These are phyloP conservation scores for Lunularia cruciata DNA, from an alignment of 225 moss, liverwort and hornwort genomes.

Conservation along the genomic window DNA sequence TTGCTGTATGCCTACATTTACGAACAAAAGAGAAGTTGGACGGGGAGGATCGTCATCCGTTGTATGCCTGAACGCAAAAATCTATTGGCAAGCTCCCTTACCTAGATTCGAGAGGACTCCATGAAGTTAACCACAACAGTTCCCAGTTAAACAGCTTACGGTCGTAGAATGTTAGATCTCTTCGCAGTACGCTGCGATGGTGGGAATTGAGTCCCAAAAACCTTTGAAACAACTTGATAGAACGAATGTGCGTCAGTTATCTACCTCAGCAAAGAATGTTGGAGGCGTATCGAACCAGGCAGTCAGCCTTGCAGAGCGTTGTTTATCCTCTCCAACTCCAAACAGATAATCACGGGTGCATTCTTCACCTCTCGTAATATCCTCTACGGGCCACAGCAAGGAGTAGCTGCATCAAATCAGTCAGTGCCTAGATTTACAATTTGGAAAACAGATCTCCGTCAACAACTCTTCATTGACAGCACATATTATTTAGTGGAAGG, in stretches of 20 bases:
- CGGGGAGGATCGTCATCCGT: too few species aligned
- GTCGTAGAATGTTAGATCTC: too few species aligned
- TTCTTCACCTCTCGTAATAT: slow-evolving; percentile 72
- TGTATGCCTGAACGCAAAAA: slow-evolving; percentile 9
- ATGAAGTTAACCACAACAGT: too few species aligned
- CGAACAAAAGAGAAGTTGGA: slow-evolving; percentile 2
- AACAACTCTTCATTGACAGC: too few species aligned
- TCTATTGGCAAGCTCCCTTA: too few species aligned
- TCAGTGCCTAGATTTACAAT: slow-evolving; percentile 23
- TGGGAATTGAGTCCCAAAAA: too few species aligned
- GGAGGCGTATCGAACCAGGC: slow-evolving; percentile 80
- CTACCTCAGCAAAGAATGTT: slow-evolving; percentile 64
- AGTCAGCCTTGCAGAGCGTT: slow-evolving; percentile 78
- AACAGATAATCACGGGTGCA: slow-evolving; percentile 82
- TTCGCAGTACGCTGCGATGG: too few species aligned
- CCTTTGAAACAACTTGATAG: too few species aligned
- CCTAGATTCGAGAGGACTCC: too few species aligned
- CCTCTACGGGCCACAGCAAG: slow-evolving; percentile 86
- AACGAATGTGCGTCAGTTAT: too few species aligned
- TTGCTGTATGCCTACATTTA: slow-evolving; percentile 54
- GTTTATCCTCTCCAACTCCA: slow-evolving; percentile 84
- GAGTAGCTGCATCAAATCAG: slow-evolving; percentile 83
- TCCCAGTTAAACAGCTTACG: too few species aligned
- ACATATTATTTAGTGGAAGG: too few species aligned
- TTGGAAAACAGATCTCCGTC: background rate